Base-by-base conservation (phyloP, 2,329 filamentous ascomycete genomes). In the Macrophomina tecta region DNA sequence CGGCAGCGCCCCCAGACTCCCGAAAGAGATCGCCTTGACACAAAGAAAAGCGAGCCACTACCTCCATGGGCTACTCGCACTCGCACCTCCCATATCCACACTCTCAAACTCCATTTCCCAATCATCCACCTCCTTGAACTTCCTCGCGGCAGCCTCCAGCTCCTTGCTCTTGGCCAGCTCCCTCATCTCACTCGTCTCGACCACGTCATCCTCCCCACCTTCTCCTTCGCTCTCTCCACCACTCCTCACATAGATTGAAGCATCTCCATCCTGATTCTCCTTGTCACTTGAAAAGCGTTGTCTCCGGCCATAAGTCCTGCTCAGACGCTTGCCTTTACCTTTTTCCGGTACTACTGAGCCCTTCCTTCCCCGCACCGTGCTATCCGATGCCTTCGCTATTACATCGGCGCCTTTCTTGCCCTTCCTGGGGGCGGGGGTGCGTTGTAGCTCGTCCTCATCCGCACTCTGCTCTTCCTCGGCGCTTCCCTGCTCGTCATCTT, bases 61-160 rank as follows among this genome's bases (percentile, higher is more conserved):
- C 67, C 80, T 72, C 73, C 78, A 81, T 3, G 80, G 79, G 71
- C 79, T 81, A 42, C 78, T 80, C 36, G 65, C 65, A 64, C 73
- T 77, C n/a, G 72, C 65, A 60, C 70, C 72, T 9, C 68, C 74
- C 28, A 73, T 75, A 67, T 83, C 81, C 40, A 80, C 76, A 63
- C 79, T 83, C 74, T 84, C 83, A 72, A 84, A 85, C 55, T 83
- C 82, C 74, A 85, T 77, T 68, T 84, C 82, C 76, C 82, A 84
- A 30, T 79, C 73, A 70, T 85, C 83, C 5, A 85, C 78, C 65
- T 83, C 82, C 32, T 77, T 80, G 69, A 85, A 85, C 70, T 83
- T 83, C 70, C 79, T 78, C 69, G 78, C 79, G 32, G 81, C 80
- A 1, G 75, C 79, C 68, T 78, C 77, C 42, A 85, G 72, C 70